These are phyloP conservation scores for Alternaria viburni DNA, from an alignment of 2,329 filamentous ascomycete species.

Conservation along the genomic window DNA sequence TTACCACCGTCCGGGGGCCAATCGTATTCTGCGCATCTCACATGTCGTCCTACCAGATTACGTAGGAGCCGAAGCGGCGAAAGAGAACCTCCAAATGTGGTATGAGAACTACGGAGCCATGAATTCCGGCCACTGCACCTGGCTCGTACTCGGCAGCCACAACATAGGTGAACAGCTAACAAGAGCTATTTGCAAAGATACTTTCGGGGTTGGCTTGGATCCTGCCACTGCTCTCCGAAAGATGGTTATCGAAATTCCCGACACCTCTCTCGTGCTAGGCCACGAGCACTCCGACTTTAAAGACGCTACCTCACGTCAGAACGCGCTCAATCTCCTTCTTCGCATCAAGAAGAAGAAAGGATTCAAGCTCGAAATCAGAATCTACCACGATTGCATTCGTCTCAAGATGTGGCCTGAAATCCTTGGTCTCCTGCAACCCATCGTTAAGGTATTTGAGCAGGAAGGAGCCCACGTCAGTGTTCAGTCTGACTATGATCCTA, in stretches of 20 bases:
- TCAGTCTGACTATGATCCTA: accelerated
- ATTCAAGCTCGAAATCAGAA: accelerated
- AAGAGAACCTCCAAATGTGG: not conserved
- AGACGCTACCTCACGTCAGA: not conserved
- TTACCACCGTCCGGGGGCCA: too few species aligned
- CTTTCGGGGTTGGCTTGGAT: not conserved
- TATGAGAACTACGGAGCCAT: not conserved
- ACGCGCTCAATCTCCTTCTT: not conserved
- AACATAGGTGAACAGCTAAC: accelerated
- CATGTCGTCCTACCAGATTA: not conserved
- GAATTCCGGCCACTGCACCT: not conserved
- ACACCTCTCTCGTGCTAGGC: not conserved
- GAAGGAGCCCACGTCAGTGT: not conserved
- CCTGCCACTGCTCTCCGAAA: not conserved
- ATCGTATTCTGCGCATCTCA: not conserved
- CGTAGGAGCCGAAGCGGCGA: not conserved
- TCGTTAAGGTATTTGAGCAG: not conserved
- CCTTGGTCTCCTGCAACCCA: not conserved
- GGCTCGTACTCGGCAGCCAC: not conserved
- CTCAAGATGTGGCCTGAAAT: not conserved
- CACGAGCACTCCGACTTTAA: not conserved
- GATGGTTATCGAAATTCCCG: accelerated
- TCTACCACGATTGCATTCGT: not conserved
- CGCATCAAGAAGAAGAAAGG: not conserved
- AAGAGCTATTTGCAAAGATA: not conserved